A percentile compares a stretch with the other conserved stretches of the same genome.
Evolutionary conservation across 805 yeast species (phyloP).

Genomic region (Zygosaccharomyces gambellarensis): DNA sequence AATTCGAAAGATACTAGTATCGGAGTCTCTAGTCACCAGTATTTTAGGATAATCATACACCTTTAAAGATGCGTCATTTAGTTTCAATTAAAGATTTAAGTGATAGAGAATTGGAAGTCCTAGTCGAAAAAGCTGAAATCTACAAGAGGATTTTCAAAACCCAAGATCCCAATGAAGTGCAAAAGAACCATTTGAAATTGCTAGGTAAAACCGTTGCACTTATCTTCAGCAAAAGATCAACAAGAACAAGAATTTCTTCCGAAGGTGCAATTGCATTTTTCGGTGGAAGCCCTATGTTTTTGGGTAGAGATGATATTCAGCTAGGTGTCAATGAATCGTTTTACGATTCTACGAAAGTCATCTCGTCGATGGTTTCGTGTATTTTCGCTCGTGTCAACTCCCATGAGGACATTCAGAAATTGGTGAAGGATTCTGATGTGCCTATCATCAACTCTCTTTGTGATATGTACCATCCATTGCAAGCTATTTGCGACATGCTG

Average conservation of each 20-base stretch:
- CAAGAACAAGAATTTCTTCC: slow-evolving; percentile 88
- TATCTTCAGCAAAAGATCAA: slow-evolving; percentile 85
- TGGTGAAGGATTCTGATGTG: slow-evolving; percentile 73
- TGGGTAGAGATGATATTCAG: slow-evolving; percentile 95
- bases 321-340: slow-evolving; percentile 90
- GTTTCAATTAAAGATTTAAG: slow-evolving; percentile 76
- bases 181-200: slow-evolving; percentile 45
- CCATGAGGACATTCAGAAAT: slow-evolving; percentile 74
- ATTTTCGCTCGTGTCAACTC: slow-evolving; percentile 92
- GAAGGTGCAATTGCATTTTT: slow-evolving; percentile 92
- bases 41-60: not conserved
- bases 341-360: slow-evolving; percentile 82
- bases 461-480: slow-evolving; percentile 90
- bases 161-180: slow-evolving; percentile 39
- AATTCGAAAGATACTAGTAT: not conserved
- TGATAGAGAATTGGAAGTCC: slow-evolving; percentile 60
- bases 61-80: slow-evolving; percentile 52
- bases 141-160: slow-evolving; percentile 61
- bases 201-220: slow-evolving; percentile 79
- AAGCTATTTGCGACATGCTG: slow-evolving; percentile 85
- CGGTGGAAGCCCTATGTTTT: slow-evolving; percentile 94
- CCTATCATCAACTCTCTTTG: slow-evolving; percentile 93
- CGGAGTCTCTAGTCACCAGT: not conserved
- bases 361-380: slow-evolving; percentile 95
- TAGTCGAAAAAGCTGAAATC: slow-evolving; percentile 67